Evolutionary conservation across 2,329 filamentous ascomycete species (phyloP).

Genomic region (Epichloe gansuensis): DNA sequence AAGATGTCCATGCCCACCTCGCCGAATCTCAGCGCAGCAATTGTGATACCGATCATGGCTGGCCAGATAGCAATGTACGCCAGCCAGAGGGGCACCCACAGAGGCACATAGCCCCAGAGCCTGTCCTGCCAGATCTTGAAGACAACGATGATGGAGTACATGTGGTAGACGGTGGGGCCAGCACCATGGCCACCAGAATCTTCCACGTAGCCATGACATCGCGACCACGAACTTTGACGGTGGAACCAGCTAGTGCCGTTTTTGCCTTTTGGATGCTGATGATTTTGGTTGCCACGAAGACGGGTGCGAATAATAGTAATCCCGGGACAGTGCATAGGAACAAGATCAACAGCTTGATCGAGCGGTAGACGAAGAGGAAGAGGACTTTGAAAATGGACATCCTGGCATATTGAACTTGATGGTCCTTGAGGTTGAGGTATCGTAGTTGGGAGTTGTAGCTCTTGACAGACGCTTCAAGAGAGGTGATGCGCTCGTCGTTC

Average conservation of each 20-base stretch:
- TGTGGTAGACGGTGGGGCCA: slow-evolving; percentile 70
- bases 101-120: slow-evolving; percentile 68
- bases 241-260: slow-evolving; percentile 72
- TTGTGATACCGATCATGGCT: slow-evolving; percentile 79
- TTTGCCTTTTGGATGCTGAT: slow-evolving; percentile 74
- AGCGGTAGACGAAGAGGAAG: slow-evolving; percentile 64
- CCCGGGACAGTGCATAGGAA: slow-evolving; percentile 76
- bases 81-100: slow-evolving; percentile 67
- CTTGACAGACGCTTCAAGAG: slow-evolving; percentile 62
- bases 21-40: slow-evolving; percentile 85
- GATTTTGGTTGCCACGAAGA: slow-evolving; percentile 73
- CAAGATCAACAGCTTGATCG: slow-evolving; percentile 65
- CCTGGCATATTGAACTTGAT: slow-evolving; percentile 86
- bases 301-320: slow-evolving; percentile 73
- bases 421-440: slow-evolving; percentile 78
- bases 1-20: slow-evolving; percentile 98
- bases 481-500: slow-evolving; percentile 71
- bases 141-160: slow-evolving; percentile 64
- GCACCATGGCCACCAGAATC: slow-evolving; percentile 71
- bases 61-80: slow-evolving; percentile 65
- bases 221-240: slow-evolving; percentile 76
- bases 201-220: slow-evolving; percentile 96
- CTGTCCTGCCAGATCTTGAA: slow-evolving; percentile 72
- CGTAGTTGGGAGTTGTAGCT: slow-evolving; percentile 80
- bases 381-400: slow-evolving; percentile 69